Conservation (phyloP, 2,329 filamentous ascomycete species). For the Exophiala xenobiotica region DNA sequence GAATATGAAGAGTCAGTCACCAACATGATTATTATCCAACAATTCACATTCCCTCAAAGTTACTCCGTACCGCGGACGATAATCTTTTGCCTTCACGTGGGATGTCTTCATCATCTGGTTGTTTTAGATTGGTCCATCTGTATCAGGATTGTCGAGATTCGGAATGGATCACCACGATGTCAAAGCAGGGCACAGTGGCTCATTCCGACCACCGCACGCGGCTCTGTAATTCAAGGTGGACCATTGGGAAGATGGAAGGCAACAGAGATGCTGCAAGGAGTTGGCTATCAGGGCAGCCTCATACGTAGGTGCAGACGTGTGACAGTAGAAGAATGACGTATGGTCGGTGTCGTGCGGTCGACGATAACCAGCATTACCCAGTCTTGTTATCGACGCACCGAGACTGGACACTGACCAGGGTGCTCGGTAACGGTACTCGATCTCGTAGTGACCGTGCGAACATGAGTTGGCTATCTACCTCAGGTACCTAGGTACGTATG, state of each 20-base stretch:
- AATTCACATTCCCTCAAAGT: too few relatives aligned
- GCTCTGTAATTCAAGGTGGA: not conserved
- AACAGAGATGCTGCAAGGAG: not conserved
- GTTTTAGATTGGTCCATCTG: not conserved
- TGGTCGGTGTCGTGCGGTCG: not conserved
- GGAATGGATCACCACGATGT: not conserved
- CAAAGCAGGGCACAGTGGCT: not conserved
- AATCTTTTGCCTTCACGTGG: constrained; percentile 6
- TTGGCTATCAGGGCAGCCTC: constrained; percentile 4
- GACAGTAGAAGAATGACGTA: constrained; percentile 1
- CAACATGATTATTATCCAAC: too few relatives aligned
- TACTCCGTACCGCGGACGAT: too few relatives aligned
- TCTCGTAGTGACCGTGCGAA: too few relatives aligned
- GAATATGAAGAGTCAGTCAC: too few relatives aligned
- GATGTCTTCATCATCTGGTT: constrained; percentile 14
- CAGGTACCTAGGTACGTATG: too few relatives aligned
- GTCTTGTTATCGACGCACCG: too few relatives aligned
- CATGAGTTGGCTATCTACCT: too few relatives aligned
- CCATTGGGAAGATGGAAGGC: not conserved
- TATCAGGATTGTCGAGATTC: not conserved
- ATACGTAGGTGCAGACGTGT: constrained; percentile 5
- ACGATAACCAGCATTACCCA: not conserved
- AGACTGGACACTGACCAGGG: too few relatives aligned
- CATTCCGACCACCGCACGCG: too few relatives aligned
- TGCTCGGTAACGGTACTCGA: too few relatives aligned